Conservation (phyloP, 2,329 filamentous ascomycete genomes). For the Penicillium vulpinum region DNA sequence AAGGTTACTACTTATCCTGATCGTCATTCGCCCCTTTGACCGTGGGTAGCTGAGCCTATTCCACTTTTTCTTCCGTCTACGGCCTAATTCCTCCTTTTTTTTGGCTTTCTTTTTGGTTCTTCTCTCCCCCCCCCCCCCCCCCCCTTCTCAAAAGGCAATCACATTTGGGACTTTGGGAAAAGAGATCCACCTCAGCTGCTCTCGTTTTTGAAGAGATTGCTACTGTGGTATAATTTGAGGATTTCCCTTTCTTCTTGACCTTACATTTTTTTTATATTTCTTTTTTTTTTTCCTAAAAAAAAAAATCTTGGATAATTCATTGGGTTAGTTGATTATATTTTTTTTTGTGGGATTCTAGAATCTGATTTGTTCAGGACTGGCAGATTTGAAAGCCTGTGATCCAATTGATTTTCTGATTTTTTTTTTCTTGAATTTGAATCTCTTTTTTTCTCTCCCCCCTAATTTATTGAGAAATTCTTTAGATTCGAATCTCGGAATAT, state of each 20-base stretch:
- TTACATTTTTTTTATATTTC: slow-evolving; percentile 2
- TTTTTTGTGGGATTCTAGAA: slow-evolving; percentile 5
- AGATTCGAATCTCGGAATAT: not conserved
- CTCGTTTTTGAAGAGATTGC: slow-evolving; percentile 2
- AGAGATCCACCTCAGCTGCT: slow-evolving; percentile 7
- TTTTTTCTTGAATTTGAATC: slow-evolving; percentile 1
- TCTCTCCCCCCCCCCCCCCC: not conserved
- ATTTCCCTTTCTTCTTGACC: slow-evolving; percentile 9
- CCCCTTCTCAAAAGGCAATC: not conserved
- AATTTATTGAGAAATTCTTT: not conserved
- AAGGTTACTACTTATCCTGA: slow-evolving; percentile 36
- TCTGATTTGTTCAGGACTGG: slow-evolving; percentile 10
- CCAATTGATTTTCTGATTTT: slow-evolving; percentile 12
- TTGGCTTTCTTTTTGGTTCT: not conserved
- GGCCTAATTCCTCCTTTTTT: not conserved
- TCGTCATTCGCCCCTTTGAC: slow-evolving; percentile 34
- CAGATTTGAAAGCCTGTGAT: slow-evolving; percentile 7
- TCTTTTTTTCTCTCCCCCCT: not conserved
- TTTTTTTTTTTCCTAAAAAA: not conserved
- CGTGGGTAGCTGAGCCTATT: slow-evolving; percentile 26
- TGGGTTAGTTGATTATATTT: slow-evolving; percentile 5
- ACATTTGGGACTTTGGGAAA: not conserved
- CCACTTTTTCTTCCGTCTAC: slow-evolving; percentile 6
- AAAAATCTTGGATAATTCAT: not conserved
- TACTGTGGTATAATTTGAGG: slow-evolving; percentile 1